These are phyloP conservation scores for Brasenia schreberi DNA, from an alignment of 164 flowering plant species.

Conservation along the genomic window DNA sequence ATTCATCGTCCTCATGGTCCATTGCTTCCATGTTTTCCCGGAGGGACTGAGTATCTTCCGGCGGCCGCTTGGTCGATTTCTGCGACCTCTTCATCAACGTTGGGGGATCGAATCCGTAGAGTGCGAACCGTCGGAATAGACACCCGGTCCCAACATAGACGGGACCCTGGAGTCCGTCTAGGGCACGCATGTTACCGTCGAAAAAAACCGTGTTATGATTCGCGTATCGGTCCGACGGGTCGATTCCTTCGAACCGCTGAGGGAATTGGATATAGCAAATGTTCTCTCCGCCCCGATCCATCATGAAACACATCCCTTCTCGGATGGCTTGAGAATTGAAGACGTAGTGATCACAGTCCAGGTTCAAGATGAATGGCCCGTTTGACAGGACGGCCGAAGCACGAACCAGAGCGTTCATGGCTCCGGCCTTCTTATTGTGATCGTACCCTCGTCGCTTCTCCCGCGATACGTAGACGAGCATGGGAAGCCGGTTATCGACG, in stretches of 20 bases:
- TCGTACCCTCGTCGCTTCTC: conserved; percentile 27
- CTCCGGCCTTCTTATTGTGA: conserved; percentile 82
- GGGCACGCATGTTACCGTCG: conserved; percentile 83
- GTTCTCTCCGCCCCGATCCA: conserved; percentile 73
- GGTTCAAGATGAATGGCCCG: conserved; percentile 71
- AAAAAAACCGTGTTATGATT: conserved; percentile 81
- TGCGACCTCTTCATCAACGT: conserved; percentile 1
- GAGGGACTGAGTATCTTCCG: conserved; percentile 27
- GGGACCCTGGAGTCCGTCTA: conserved; percentile 79
- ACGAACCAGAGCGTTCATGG: conserved; percentile 75
- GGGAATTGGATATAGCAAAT: conserved; percentile 83
- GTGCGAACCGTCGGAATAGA: conserved; percentile 64
- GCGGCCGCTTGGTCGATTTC: neutral
- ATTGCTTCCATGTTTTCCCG: conserved; percentile 22
- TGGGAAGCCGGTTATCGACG: conserved; percentile 22
- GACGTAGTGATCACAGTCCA: conserved; percentile 76
- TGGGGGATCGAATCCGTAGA: conserved; percentile 73
- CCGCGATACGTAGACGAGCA: conserved; percentile 25
- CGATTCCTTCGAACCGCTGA: conserved; percentile 86
- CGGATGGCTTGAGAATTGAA: conserved; percentile 57
- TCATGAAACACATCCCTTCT: conserved; percentile 91
- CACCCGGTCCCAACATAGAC: conserved; percentile 76
- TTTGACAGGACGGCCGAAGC: conserved; percentile 63
- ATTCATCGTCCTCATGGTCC: conserved; percentile 25
- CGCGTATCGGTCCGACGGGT: conserved; percentile 78